A percentile compares a stretch with the other conserved stretches of the same genome.
Conservation (phyloP, 78 protist species). For the Mastigamoeba balamuthi region DNA sequence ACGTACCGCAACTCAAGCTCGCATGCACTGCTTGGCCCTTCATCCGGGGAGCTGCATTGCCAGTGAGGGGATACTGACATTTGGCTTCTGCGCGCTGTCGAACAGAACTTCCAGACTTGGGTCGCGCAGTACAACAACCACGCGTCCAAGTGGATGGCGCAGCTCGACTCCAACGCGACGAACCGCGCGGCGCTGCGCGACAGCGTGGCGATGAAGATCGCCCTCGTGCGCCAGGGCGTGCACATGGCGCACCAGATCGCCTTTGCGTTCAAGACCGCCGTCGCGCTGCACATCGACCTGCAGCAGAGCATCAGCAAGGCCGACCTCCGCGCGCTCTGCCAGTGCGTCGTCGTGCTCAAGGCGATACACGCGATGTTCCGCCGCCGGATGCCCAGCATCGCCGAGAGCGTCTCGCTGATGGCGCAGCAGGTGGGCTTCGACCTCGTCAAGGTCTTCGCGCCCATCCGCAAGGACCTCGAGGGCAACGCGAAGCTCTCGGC, state of each 20-base stretch:
- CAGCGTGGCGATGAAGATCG: neutral
- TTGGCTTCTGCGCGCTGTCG: too few relatives aligned
- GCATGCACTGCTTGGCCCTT: too few relatives aligned
- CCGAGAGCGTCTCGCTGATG: conserved; percentile 36
- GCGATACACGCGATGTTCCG: conserved; percentile 40
- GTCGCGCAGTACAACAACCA: conserved; percentile 27
- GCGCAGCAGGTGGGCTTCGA: conserved; percentile 1
- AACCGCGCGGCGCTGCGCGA: conserved; percentile 4
- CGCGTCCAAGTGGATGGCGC: conserved; percentile 54
- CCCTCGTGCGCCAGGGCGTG: conserved; percentile 39
- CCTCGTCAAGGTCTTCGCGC: conserved; percentile 19
- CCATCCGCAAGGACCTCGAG: neutral
- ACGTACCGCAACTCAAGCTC: too few relatives aligned
- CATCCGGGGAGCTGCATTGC: too few relatives aligned
- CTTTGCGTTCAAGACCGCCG: conserved; percentile 24
- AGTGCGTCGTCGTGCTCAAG: conserved; percentile 43
- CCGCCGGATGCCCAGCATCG: conserved; percentile 24
- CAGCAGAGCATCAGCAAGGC: conserved; percentile 17
- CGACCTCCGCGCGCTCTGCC: conserved; percentile 28
- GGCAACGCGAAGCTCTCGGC: conserved; percentile 11
- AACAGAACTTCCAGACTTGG: conserved; percentile 15
- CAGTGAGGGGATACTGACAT: too few relatives aligned
- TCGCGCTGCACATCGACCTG: conserved; percentile 29
- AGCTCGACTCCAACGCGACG: conserved; percentile 17
- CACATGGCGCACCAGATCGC: conserved; percentile 20